phyloP scores from a whole-genome alignment of 2,329 filamentous ascomycete species.

The Clonostachys rosea region DNA sequence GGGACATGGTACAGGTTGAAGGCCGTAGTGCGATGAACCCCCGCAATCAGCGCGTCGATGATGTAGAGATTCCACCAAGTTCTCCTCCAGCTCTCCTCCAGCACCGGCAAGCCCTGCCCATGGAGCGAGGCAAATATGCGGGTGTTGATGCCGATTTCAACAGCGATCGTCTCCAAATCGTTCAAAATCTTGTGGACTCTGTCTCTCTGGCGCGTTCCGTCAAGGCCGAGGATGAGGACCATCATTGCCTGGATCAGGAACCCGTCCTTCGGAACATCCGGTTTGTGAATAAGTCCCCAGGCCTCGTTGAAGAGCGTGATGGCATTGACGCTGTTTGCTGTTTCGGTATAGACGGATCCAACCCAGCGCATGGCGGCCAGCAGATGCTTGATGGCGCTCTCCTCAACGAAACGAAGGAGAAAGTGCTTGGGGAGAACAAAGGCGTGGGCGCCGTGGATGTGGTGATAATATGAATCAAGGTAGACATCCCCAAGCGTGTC shows the following conservation, averaged over 20 bases:
- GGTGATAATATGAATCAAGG: slow-evolving; percentile 52
- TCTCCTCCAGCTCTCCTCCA: slow-evolving; percentile 80
- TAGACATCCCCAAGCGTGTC: slow-evolving; percentile 43
- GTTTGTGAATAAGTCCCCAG: slow-evolving; percentile 41
- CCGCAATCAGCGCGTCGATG: slow-evolving; percentile 81
- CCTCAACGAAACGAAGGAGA: slow-evolving; percentile 41
- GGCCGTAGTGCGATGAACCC: slow-evolving; percentile 68
- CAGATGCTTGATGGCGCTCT: slow-evolving; percentile 41
- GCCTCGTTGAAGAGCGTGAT: slow-evolving; percentile 51
- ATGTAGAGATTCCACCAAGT: slow-evolving; percentile 88
- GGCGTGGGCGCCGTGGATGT: slow-evolving; percentile 54
- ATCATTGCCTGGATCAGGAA: slow-evolving; percentile 75
- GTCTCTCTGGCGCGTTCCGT: slow-evolving; percentile 69
- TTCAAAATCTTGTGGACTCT: slow-evolving; percentile 63
- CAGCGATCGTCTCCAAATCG: slow-evolving; percentile 64
- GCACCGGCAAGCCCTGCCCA: slow-evolving; percentile 57
- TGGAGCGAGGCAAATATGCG: slow-evolving; percentile 60
- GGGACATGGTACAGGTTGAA: slow-evolving; percentile 65
- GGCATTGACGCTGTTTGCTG: slow-evolving; percentile 25
- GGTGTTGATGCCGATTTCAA: slow-evolving; percentile 73
- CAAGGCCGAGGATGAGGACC: slow-evolving; percentile 71
- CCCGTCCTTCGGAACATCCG: slow-evolving; percentile 42
- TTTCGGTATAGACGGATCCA: slow-evolving; percentile 50
- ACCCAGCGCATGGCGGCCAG: slow-evolving; percentile 51
- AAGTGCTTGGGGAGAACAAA: slow-evolving; percentile 50